Conservation (phyloP, 148 eudicot species). For the Persicaria tinctoria region DNA sequence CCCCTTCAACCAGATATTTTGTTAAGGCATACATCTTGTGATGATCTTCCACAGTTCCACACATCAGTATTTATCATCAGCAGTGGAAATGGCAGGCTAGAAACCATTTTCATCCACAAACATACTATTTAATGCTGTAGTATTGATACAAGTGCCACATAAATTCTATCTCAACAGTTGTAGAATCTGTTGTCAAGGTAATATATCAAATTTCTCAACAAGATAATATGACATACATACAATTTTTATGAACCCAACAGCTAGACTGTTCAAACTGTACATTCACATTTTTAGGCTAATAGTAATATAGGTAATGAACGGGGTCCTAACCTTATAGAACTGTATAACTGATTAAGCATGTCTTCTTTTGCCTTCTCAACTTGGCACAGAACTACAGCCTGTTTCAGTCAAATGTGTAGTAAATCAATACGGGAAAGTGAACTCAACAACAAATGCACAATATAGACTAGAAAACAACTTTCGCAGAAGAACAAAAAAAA, state of each 20-base stretch:
- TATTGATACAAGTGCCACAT: background rate
- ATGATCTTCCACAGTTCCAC: too few species aligned
- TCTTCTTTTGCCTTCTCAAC: constrained; percentile 99
- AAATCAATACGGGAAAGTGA: background rate
- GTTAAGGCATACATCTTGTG: background rate
- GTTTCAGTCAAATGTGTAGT: constrained; percentile 20
- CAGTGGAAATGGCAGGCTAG: too few species aligned
- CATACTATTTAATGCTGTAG: background rate
- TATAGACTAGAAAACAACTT: background rate
- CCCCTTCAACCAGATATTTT: too few species aligned
- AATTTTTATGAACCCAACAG: background rate
- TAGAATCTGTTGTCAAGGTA: background rate
- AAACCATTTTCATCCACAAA: background rate
- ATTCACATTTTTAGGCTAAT: background rate
- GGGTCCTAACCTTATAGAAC: constrained; percentile 69
- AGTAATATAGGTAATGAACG: constrained; percentile 3
- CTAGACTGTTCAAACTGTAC: too few species aligned
- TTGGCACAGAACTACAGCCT: constrained; percentile 99
- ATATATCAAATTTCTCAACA: background rate
- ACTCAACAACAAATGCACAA: background rate
- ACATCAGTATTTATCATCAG: too few species aligned
- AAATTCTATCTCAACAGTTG: background rate
- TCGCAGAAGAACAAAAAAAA: background rate
- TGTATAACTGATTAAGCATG: constrained; percentile 92
- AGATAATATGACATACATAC: too few species aligned